Percentiles rank a stretch among this genome's conserved stretches.
phyloP scores from a whole-genome alignment of 2,329 filamentous ascomycete genomes.

The Colletotrichum agaves region DNA sequence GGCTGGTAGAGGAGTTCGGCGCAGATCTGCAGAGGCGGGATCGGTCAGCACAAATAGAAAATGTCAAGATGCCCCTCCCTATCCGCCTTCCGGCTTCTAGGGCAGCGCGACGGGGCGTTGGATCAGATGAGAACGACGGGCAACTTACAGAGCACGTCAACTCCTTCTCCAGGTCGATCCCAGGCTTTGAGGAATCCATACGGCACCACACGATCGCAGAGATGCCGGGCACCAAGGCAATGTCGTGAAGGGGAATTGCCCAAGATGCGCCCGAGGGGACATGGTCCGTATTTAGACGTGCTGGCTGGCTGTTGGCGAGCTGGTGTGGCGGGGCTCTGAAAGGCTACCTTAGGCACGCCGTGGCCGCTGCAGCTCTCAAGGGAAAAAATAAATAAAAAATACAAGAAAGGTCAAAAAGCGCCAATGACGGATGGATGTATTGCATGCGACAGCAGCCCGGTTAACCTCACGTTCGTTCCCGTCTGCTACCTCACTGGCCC shows the following conservation, averaged over 20 bases:
- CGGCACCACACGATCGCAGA: slow-evolving; percentile 33
- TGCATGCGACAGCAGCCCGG: slow-evolving; percentile 18
- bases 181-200: slow-evolving; percentile 63
- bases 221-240: slow-evolving; percentile 23
- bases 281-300: slow-evolving; percentile 35
- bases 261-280: slow-evolving; percentile 23
- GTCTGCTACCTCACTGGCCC: not conserved
- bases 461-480: slow-evolving; percentile 32
- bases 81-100: slow-evolving; percentile 16
- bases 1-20: slow-evolving; percentile 94
- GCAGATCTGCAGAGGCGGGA: slow-evolving; percentile 76
- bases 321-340: slow-evolving; percentile 35
- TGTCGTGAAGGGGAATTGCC: slow-evolving; percentile 22
- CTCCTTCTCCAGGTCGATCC: slow-evolving; percentile 87
- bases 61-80: slow-evolving; percentile 18
- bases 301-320: slow-evolving; percentile 3
- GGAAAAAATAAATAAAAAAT: slow-evolving; percentile 1
- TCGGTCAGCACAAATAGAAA: slow-evolving; percentile 19
- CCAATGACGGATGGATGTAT: slow-evolving; percentile 15
- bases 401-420: slow-evolving; percentile 19
- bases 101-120: slow-evolving; percentile 27
- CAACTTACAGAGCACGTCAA: slow-evolving; percentile 89
- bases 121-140: slow-evolving; percentile 34
- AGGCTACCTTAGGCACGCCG: slow-evolving; percentile 28
- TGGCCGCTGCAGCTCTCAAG: slow-evolving; percentile 19